Base-by-base conservation (phyloP, 2,329 filamentous ascomycete genomes). In the Penicillium aurantiogriseum region DNA sequence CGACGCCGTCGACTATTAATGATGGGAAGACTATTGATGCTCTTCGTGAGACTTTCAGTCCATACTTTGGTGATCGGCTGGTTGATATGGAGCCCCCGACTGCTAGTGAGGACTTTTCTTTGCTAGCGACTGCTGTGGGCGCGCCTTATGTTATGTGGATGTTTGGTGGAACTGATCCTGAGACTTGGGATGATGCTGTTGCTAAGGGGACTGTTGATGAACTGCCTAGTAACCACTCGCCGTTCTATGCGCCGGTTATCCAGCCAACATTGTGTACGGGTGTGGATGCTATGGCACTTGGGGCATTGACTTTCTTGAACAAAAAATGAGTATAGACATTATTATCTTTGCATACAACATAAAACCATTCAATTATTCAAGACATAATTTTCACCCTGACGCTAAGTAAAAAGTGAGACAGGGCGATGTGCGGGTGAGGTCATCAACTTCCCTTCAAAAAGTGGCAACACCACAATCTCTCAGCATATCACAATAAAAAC, bases 161-260 rank as follows among this genome's bases (percentile, higher is more conserved):
- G 62, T 85, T 81, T 68, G 84, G 84, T 1, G 83, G 83, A 0
- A 76, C 77, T 11, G 80, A 82, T 55, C 68, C 72, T 0, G 71
- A 76, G 57, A 59, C 72, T 6, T 85, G 79, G 76, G 80, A 85
- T 64, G 70, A 77, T 57, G 74, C 74, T 43, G 77, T 79, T 62
- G 72, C 70, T 45, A 77, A 80, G 43, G 81, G 77, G 0, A 74
- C 61, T 56, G 71, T 80, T 60, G 69, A 77, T 63, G 78, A 77
- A 46, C 72, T 86, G 25, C 83, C 85, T 0, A 78, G 77, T 5
- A 87, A 87, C 60, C 85, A 88, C 66, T 82, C 78, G 61, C 78
- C 81, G 0, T 78, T 77, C 59, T 87, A 86, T 71, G 80, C 81
- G 43, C 84, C 84, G 8, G 79, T 77, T 0, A 75, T 86, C 42